Evolutionary conservation across 768 basidiomycete species (phyloP), one percentile per base, ranked within the genome.

Genomic region (Wakefieldia striispora): DNA sequence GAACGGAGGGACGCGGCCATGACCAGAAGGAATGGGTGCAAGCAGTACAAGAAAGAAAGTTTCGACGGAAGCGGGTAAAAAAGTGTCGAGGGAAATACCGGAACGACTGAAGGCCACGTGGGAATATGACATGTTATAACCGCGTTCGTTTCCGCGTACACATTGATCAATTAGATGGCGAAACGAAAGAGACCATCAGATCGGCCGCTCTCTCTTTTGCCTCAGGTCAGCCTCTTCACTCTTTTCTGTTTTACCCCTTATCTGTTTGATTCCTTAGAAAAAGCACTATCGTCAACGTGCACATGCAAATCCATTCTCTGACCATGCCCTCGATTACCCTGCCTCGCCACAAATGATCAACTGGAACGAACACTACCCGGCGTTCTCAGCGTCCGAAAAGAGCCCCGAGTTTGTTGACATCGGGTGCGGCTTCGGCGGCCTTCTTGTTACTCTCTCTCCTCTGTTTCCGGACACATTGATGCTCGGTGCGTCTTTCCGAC

Each of bases 371-470:
- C 91, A 94, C 68, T 98, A 84, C 70, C 95, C 95, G 0, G 76
- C 81, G 24, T 88, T 83, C 64, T 66, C 72, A 26, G 68, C 63
- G 20, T 66, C 76, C 29, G 75, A 75, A 36, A 88, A 88, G 62
- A 70, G 72, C 10, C 95, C 97, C 39, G 92, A 95, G 69, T 97
- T 94, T 62, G 97, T 92, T 4, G 97, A 99, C 68, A 83, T 99
- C 31, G 97, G 97, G 0, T 99, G 97, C 67, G 97, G 97, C 37
- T 99, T 98, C 61, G 97, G 97, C 13, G 97, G 97, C 14, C 80
- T 99, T 35, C 74, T 95, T 51, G 88, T 95, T 56, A 72, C 88
- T 4, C 81, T 99, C 14, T 91, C 94, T 0, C 93, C 94, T 6
- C 72, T 91, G 33, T 97, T 88, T 62, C 97, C 97, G 7, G 85